Base-by-base conservation (phyloP, 176 grass and related monocot genomes). In the Avena atlantica region DNA sequence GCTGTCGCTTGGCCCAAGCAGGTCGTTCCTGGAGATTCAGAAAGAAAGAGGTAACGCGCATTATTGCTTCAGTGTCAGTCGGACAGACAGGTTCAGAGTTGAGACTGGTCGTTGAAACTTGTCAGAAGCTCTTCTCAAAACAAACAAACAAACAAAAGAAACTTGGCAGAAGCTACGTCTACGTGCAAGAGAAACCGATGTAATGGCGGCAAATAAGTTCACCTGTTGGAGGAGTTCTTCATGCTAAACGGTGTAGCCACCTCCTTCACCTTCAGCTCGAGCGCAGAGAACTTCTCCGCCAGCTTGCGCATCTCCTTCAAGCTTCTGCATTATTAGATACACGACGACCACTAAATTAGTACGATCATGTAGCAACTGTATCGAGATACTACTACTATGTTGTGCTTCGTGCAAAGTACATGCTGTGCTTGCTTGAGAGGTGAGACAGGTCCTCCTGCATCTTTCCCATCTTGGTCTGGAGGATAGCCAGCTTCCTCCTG, bases 291-390 rank as follows among this genome's bases (percentile, higher is more conserved):
- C 91, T 92, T 93, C 10, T 92, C 91, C n/a, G 87, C 83, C n/a
- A 94, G 84, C 76, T 92, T 93, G 24, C 82, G 36, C 72, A 95
- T 44, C 82, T 95, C 91, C 29, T 87, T 98, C 81, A 89, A 52
- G 65, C 73, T 84, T 68, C 93, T 95, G 89, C 84, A 74, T 2
- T 13, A 82, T 4, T 4, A 40, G 37, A 31, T 50, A 72, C 34
- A 42, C 40, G 40, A 27, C 31, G 31, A 34, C 40, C 0, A 34
- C 31, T 34, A 34, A 34, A 34, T 34, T 34, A 34, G 31, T 3
- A 34, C 31, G 31, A 34, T 34, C 31, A 34, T 34, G 31, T 34
- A 34, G 31, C 31, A 34, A 34, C 31, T 34, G 31, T 34, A 34
- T 34, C 0, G 31, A 34, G 0, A 34, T 34, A 34, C 31, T 34